Evolutionary conservation across 2,329 filamentous ascomycete genomes (phyloP), one percentile per base, ranked within the genome.

Genomic region (Phialocephala sp.): DNA sequence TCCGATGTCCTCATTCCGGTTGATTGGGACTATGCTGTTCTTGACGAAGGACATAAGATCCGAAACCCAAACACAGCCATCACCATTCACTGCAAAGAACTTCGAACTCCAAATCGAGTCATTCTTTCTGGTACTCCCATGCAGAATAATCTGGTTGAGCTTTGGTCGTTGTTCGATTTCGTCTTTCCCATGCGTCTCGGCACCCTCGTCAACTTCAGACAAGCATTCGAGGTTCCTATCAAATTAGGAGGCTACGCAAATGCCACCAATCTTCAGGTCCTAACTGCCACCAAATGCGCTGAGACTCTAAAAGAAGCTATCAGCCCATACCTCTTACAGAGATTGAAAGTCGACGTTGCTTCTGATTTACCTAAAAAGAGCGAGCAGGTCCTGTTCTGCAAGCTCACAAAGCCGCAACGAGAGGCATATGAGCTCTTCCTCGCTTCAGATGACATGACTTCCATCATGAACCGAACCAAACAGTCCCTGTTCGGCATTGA

Each of bases 101-200:
- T 99, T 12, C 89, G 91, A 39, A 99, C 95, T 0, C 87, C 91
- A 0, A 95, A 98, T 73, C 88, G 96, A 24, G 85, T 98, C 68
- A 98, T 99, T 66, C 82, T 99, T 1, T 98, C 96, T 0, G 95
- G 95, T 5, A 99, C 95, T 0, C 96, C 96, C 0, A 96, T 99
- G 83, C 96, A 99, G 77, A 99, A 99, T 77, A 98, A 97, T 69
- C 80, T 99, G 32, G 90, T 91, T 0, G 96, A 99, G 76, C 82
- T 99, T 0, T 99, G 95, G 94, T 98, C 94, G 0, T 81, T 99
- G 0, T 98, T 99, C 75, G 96, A 99, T 76, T 99, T 99, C 75
- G 91, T 98, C 64, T 98, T 93, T 68, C 95, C 96, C 0, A 97
- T 98, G 92, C 90, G 94, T 15, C 81, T 99, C 6, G 96, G 95